Conservation (phyloP, 1,139 yeast species). For the Taiozyma sp. region DNA sequence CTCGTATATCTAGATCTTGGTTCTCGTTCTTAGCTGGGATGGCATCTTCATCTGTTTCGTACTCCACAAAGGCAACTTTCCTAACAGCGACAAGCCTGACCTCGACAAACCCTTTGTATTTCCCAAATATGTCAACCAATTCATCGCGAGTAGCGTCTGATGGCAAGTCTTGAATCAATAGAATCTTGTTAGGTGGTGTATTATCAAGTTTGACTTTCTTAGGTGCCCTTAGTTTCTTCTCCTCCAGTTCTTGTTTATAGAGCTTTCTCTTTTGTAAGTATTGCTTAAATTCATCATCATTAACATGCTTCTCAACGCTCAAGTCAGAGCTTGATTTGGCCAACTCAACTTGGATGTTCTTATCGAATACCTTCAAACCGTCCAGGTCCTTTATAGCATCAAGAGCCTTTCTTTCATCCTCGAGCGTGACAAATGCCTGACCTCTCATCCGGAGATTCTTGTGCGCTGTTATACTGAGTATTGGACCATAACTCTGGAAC, state of each 20-base stretch:
- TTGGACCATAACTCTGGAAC: conserved; percentile 45
- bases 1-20: conserved; percentile 34
- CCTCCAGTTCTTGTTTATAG: conserved; percentile 22
- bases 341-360: conserved; percentile 42
- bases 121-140: conserved; percentile 41
- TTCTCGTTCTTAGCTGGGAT: conserved; percentile 36
- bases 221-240: conserved; percentile 21
- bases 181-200: conserved; percentile 64
- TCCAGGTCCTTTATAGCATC: conserved; percentile 44
- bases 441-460: conserved; percentile 66
- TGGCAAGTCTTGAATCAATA: conserved; percentile 68
- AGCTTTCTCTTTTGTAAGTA: conserved; percentile 16
- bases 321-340: conserved; percentile 34
- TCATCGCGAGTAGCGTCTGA: conserved; percentile 36
- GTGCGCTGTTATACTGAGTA: conserved; percentile 55
- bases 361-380: conserved; percentile 46
- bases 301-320: conserved; percentile 13
- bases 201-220: conserved; percentile 29
- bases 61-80: conserved; percentile 79
- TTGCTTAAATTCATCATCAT: conserved; percentile 13
- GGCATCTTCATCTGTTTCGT: conserved; percentile 49
- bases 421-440: conserved; percentile 80
- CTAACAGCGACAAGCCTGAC: conserved; percentile 64
- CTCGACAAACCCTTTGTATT: conserved; percentile 56
- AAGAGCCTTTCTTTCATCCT: conserved; percentile 37